These are phyloP conservation scores for Kodamaea neixiangensis DNA, from an alignment of 805 yeast species.

Conservation along the genomic window DNA sequence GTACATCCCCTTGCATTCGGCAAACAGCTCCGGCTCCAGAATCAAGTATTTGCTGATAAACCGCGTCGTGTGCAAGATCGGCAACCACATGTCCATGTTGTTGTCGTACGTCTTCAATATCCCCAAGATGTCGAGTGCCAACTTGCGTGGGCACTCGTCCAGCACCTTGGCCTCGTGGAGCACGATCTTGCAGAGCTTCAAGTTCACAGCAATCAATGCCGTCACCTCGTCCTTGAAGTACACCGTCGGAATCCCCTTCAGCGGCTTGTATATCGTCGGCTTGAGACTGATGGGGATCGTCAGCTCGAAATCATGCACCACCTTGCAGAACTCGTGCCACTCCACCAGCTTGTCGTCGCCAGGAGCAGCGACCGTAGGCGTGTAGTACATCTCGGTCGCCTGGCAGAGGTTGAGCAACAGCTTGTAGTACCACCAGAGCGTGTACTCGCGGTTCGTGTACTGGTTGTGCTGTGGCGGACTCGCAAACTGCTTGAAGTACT, in stretches of 20 bases:
- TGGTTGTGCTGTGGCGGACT: neutral
- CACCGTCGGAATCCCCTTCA: conserved; percentile 32
- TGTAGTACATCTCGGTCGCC: conserved; percentile 32
- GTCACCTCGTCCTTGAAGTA: conserved; percentile 38
- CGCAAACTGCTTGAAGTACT: conserved; percentile 22
- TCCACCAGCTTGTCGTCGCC: conserved; percentile 18
- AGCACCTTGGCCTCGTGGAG: conserved; percentile 25
- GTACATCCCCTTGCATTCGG: conserved; percentile 6
- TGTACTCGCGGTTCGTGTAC: conserved; percentile 14
- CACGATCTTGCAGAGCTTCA: conserved; percentile 30
- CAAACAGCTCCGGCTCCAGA: conserved; percentile 7
- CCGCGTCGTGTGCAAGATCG: conserved; percentile 29
- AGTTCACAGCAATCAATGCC: conserved; percentile 33
- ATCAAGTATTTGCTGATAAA: conserved; percentile 6
- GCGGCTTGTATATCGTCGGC: conserved; percentile 34
- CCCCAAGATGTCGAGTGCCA: conserved; percentile 39
- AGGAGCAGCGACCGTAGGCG: conserved; percentile 19
- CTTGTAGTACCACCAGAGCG: conserved; percentile 41
- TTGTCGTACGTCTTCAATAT: conserved; percentile 39
- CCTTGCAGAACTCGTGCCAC: conserved; percentile 30
- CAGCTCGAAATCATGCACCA: conserved; percentile 30
- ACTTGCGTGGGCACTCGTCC: neutral
- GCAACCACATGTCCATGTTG: conserved; percentile 36
- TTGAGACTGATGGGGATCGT: conserved; percentile 30
- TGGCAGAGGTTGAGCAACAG: conserved; percentile 27